These are phyloP conservation scores for Pistacia integerrima DNA, from an alignment of 345 rosid species.

Conservation along the genomic window DNA sequence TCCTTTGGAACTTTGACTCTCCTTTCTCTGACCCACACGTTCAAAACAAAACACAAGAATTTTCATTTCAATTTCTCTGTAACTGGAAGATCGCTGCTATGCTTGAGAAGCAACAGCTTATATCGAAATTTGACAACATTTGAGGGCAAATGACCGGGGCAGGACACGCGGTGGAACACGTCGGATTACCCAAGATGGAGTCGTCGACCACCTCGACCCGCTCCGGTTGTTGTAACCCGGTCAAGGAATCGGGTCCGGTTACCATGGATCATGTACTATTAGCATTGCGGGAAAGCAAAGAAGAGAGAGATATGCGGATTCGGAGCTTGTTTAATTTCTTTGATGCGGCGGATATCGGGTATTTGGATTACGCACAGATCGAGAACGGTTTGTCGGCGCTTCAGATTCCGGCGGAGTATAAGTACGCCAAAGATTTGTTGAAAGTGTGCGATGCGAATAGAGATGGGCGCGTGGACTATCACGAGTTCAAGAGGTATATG, in stretches of 20 bases:
- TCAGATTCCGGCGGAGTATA: slow-evolving; percentile 71
- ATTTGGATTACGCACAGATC: slow-evolving; percentile 76
- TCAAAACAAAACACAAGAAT: background rate
- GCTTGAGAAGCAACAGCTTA: background rate
- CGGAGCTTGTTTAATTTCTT: slow-evolving; percentile 72
- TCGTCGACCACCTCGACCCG: slow-evolving; percentile 28
- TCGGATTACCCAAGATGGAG: slow-evolving; percentile 51
- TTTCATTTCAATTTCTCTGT: background rate
- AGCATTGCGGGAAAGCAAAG: slow-evolving; percentile 78
- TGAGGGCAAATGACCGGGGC: slow-evolving; percentile 34
- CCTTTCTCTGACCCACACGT: background rate
- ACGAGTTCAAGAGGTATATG: slow-evolving; percentile 89
- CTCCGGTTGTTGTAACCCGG: slow-evolving; percentile 39
- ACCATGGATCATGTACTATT: slow-evolving; percentile 81
- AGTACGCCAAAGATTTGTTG: slow-evolving; percentile 78
- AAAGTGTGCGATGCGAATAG: slow-evolving; percentile 77
- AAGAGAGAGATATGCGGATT: slow-evolving; percentile 75
- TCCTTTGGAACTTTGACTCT: slow-evolving; percentile 3
- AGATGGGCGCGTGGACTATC: slow-evolving; percentile 87
- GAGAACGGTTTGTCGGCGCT: slow-evolving; percentile 80
- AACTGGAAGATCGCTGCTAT: slow-evolving; percentile 2
- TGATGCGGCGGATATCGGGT: slow-evolving; percentile 62
- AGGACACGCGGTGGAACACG: slow-evolving; percentile 52
- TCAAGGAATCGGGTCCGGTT: slow-evolving; percentile 47
- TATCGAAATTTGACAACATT: background rate